Base-by-base conservation (phyloP, 2,329 filamentous ascomycete species). In the Talaromyces albobiverticillius region DNA sequence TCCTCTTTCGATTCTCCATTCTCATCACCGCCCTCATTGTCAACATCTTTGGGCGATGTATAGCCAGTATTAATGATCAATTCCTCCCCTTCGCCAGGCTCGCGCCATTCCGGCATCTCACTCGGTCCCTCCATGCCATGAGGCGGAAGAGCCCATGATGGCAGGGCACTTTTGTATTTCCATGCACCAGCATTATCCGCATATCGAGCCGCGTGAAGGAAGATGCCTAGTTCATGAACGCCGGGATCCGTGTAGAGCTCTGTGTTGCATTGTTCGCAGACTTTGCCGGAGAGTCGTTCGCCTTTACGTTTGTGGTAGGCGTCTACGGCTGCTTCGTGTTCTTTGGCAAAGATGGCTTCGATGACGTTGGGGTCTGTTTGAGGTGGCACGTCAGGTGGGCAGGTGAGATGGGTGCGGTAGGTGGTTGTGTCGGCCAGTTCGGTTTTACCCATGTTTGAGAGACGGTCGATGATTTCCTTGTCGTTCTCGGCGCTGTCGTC, bases 211-310 rank as follows among this genome's bases (percentile, higher is more conserved):
- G 93, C 95, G 75, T 99, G 94, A 58, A 99, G 79, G 81, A 93
- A 99, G 38, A 99, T 87, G 0, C 89, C 90, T 45, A 99, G 79
- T 76, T 99, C 94, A 64, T 97, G 92, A 40, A 80, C 74, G 1
- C 92, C 92, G 0, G 94, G 94, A 67, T 99, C 94, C 14, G 89
- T 95, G 72, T 97, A 99, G 41, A 99, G 77, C 20, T 90, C 88
- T 18, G 94, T 96, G 55, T 87, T 82, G 70, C 94, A 99, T 31
- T 91, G 71, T 5, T 86, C 80, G 69, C 94, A 99, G 14, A 84
- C 75, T 64, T 91, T 79, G 11, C 94, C 94, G 1, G 92, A 95
- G 81, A 97, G 88, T 69, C 90, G 92, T 77, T 99, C 94, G 1
- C 92, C 93, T 64, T 93, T 92, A 64, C 86, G 84, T 73, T 92